Percentiles rank a stretch among this genome's conserved stretches.
Conservation (phyloP, 768 basidiomycete species). For the Kwoniella dejecticola region DNA sequence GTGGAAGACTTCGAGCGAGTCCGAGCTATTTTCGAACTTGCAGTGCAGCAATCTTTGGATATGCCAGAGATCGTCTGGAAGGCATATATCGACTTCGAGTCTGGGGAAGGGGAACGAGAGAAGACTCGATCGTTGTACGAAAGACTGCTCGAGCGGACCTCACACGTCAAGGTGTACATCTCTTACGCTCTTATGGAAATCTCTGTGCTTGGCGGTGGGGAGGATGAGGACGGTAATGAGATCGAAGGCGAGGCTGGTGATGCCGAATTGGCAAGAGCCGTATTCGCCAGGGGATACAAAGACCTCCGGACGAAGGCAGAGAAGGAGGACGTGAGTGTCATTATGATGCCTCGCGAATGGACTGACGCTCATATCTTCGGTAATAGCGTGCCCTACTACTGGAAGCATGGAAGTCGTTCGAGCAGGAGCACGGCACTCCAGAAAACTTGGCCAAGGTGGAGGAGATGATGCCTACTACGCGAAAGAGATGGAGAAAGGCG, state of each 20-base stretch:
- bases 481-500: constrained; percentile 79
- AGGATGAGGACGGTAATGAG: constrained; percentile 56
- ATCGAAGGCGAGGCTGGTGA: constrained; percentile 72
- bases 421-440: constrained; percentile 73
- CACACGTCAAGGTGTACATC: constrained; percentile 92
- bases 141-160: constrained; percentile 77
- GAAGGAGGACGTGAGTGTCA: constrained; percentile 76
- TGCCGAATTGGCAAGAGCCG: constrained; percentile 66
- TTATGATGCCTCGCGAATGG: background rate
- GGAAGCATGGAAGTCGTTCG: constrained; percentile 94
- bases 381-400: constrained; percentile 84
- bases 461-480: constrained; percentile 88
- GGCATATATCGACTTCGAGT: constrained; percentile 95
- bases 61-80: constrained; percentile 76
- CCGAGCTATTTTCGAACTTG: constrained; percentile 92
- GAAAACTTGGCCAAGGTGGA: constrained; percentile 80
- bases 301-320: constrained; percentile 77
- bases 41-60: constrained; percentile 79
- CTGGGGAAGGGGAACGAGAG: constrained; percentile 87
- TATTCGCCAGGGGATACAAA: constrained; percentile 85
- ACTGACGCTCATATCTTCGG: background rate
- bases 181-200: constrained; percentile 92
- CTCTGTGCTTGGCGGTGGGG: constrained; percentile 59
- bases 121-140: constrained; percentile 83
- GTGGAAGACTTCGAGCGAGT: constrained; percentile 85